These are phyloP conservation scores for Aspergillus sp. DNA, from an alignment of 2,329 filamentous ascomycete species.

Conservation along the genomic window DNA sequence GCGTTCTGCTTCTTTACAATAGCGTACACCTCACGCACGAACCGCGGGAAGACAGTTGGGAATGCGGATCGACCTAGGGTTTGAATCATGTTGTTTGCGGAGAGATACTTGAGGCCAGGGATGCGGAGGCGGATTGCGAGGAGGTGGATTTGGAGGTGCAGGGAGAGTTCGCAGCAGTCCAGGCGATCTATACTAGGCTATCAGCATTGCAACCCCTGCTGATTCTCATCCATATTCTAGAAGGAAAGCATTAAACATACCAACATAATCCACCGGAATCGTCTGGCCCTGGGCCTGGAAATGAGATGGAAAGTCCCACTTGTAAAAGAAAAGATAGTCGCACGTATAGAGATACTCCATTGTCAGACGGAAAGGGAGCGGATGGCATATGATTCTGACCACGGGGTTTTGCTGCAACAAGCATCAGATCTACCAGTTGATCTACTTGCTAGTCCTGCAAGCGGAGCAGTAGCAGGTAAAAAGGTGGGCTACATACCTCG, in stretches of 20 bases:
- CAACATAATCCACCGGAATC: slow-evolving; percentile 1
- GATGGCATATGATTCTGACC: slow-evolving; percentile 4
- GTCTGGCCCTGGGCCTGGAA: slow-evolving; percentile 6
- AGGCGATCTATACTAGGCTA: not conserved
- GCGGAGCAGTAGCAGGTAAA: not conserved
- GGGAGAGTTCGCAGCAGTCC: slow-evolving; percentile 9
- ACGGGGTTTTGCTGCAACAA: not conserved
- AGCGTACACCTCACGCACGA: slow-evolving; percentile 13
- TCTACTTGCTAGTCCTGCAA: not conserved
- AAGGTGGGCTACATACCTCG: not conserved
- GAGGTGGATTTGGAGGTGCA: slow-evolving; percentile 9
- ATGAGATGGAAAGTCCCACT: slow-evolving; percentile 1
- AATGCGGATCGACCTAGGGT: not conserved
- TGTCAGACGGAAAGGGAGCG: slow-evolving; percentile 10
- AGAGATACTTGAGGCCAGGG: not conserved
- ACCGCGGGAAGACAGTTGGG: slow-evolving; percentile 10
- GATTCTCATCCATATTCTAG: too few species aligned
- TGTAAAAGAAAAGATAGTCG: slow-evolving; percentile 6
- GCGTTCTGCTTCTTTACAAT: not conserved
- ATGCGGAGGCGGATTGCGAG: slow-evolving; percentile 3
- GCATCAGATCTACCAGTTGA: too few species aligned
- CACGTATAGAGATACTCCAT: slow-evolving; percentile 7
- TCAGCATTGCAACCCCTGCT: not conserved
- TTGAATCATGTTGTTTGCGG: not conserved
- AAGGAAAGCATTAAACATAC: not conserved